phyloP scores from a whole-genome alignment of 768 basidiomycete genomes.

The Boletus sp. region DNA sequence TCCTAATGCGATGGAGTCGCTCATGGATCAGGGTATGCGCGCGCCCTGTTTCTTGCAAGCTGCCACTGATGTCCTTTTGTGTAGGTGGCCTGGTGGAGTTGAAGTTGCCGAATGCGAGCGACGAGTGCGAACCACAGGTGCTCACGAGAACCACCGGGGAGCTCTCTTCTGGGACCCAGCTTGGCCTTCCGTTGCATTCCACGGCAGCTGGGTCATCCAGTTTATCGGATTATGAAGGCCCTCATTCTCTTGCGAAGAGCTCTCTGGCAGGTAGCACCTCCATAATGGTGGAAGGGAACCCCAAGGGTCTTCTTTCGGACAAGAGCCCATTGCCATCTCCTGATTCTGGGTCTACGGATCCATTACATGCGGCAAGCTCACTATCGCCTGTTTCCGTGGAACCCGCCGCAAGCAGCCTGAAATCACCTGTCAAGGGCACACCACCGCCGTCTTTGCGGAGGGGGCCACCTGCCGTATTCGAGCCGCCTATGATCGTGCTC shows the following conservation, averaged over 20 bases:
- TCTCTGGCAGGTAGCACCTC: conserved; percentile 1
- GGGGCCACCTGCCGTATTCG: conserved; percentile 33
- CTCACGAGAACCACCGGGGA: conserved; percentile 46
- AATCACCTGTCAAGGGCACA: conserved; percentile 10
- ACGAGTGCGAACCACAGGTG: conserved; percentile 31
- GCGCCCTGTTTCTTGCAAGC: neutral
- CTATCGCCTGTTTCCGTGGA: conserved; percentile 3
- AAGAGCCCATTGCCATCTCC: conserved; percentile 1
- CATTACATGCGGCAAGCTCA: neutral
- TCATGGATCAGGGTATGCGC: conserved; percentile 62
- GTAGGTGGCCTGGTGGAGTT: conserved; percentile 60
- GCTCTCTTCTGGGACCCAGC: conserved; percentile 38
- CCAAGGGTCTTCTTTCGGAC: neutral
- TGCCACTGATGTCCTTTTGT: neutral
- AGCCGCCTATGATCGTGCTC: conserved; percentile 59
- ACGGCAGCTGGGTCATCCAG: neutral
- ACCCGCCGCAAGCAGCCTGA: conserved; percentile 10
- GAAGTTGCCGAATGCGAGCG: conserved; percentile 40
- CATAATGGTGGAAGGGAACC: conserved; percentile 2
- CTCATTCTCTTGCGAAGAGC: neutral
- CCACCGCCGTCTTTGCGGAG: conserved; percentile 11
- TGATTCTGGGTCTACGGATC: conserved; percentile 1
- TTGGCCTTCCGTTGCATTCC: conserved; percentile 20
- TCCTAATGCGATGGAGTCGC: conserved; percentile 53
- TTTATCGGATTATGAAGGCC: neutral